Percentiles rank a stretch among this genome's conserved stretches.
Conservation (phyloP, 768 basidiomycete species). For the Albatrellus ellisii region DNA sequence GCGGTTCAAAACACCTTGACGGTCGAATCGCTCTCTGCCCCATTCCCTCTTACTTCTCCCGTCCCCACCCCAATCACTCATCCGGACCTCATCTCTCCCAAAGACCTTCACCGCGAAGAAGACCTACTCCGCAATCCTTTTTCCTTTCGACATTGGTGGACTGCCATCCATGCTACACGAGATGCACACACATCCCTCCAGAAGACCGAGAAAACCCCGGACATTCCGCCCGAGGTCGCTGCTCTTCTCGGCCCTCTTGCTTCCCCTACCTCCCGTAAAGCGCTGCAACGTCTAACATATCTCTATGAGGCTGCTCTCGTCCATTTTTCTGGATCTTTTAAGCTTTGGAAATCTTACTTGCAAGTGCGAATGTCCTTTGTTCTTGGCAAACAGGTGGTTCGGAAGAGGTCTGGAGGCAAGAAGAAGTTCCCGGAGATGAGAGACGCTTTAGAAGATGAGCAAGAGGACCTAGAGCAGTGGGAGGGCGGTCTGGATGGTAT, state of each 20-base stretch:
- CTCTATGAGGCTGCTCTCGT: constrained; percentile 88
- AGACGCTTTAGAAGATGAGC: constrained; percentile 78
- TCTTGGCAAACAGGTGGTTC: constrained; percentile 57
- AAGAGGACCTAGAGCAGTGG: constrained; percentile 74
- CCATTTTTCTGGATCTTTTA: constrained; percentile 84
- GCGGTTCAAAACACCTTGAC: constrained; percentile 34
- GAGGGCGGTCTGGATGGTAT: constrained; percentile 75
- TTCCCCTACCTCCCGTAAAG: constrained; percentile 54
- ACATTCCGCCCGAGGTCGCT: constrained; percentile 36
- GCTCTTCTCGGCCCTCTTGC: constrained; percentile 70
- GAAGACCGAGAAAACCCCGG: constrained; percentile 39
- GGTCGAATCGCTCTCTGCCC: constrained; percentile 36
- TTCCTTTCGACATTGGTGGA: constrained; percentile 90
- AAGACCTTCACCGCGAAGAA: constrained; percentile 83
- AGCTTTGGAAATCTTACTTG: constrained; percentile 92
- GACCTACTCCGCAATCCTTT: constrained; percentile 84
- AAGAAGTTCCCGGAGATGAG: constrained; percentile 90
- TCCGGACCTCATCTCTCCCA: constrained; percentile 55
- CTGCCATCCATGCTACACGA: constrained; percentile 63
- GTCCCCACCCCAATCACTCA: constrained; percentile 72
- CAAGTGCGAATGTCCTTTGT: constrained; percentile 76
- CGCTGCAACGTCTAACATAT: constrained; percentile 75
- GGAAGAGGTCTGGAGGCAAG: constrained; percentile 72
- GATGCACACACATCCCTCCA: constrained; percentile 47
- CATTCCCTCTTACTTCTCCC: constrained; percentile 80